Conservation (phyloP, 495 filamentous ascomycete genomes). For the Xeromyces bisporus region DNA sequence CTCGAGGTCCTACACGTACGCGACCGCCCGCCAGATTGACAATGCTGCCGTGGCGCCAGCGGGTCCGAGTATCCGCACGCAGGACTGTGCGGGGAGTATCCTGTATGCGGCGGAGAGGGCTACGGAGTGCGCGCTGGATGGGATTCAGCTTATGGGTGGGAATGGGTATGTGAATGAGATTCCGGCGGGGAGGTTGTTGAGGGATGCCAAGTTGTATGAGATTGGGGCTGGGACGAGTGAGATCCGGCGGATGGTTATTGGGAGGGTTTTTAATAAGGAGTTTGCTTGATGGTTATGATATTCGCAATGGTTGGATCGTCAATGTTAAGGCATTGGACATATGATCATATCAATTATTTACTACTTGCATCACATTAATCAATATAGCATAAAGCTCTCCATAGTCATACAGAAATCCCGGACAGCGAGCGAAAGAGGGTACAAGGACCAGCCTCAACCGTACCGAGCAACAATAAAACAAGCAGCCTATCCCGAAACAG, state of each 20-base stretch:
- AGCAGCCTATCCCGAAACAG: too few species aligned
- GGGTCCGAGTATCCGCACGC: constrained; percentile 44
- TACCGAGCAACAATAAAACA: too few species aligned
- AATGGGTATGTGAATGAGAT: constrained; percentile 97
- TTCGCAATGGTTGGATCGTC: too few species aligned
- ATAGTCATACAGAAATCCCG: too few species aligned
- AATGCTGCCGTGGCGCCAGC: constrained; percentile 33
- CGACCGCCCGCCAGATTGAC: constrained; percentile 61
- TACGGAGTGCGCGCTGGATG: constrained; percentile 74
- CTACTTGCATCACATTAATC: too few species aligned
- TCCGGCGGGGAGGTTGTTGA: constrained; percentile 64
- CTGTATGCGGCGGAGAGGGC: constrained; percentile 88
- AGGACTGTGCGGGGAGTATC: constrained; percentile 91
- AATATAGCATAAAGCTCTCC: too few species aligned
- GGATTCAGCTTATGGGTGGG: constrained; percentile 86
- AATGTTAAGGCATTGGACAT: too few species aligned
- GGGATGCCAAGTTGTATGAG: constrained; percentile 88
- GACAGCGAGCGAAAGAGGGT: too few species aligned
- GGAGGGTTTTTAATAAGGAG: constrained; percentile 84
- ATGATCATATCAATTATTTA: too few species aligned
- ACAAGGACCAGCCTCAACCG: too few species aligned
- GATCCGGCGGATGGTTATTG: constrained; percentile 86
- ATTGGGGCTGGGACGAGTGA: constrained; percentile 95
- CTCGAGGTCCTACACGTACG: constrained; percentile 61
- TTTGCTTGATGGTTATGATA: too few species aligned